These are phyloP conservation scores for Debaryomyces subglobosus DNA, from an alignment of 1,139 yeast genomes.

Conservation along the genomic window DNA sequence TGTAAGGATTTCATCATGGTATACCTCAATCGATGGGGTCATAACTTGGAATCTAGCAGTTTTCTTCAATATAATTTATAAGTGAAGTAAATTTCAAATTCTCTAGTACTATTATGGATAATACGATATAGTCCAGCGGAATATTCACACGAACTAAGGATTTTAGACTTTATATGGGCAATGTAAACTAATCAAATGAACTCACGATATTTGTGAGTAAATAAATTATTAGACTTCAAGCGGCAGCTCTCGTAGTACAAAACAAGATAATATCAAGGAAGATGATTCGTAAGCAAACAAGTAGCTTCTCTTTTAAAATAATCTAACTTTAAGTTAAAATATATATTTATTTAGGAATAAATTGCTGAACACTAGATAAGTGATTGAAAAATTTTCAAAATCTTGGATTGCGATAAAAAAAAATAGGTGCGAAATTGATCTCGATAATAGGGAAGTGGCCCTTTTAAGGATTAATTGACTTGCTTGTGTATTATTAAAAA, in stretches of 20 bases:
- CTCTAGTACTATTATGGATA: not conserved
- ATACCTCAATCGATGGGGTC: constrained; percentile 30
- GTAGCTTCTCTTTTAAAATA: not conserved
- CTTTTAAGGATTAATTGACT: not conserved
- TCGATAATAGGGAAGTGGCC: not conserved
- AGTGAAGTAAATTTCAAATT: not conserved
- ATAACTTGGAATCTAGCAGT: constrained; percentile 20
- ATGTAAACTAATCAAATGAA: constrained; percentile 15
- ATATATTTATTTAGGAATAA: not conserved
- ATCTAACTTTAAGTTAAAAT: constrained; percentile 2
- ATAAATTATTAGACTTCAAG: constrained; percentile 38
- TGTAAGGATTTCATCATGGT: constrained; percentile 18
- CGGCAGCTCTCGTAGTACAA: constrained; percentile 52
- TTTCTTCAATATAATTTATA: not conserved
- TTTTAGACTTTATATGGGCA: constrained; percentile 12
- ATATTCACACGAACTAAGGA: constrained; percentile 6
- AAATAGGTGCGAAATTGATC: constrained; percentile 2
- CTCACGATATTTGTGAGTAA: constrained; percentile 40
- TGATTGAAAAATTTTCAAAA: constrained; percentile 3
- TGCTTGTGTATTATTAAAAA: not conserved
- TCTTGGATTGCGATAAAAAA: constrained; percentile 1
- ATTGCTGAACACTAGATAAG: not conserved
- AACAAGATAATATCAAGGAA: constrained; percentile 4
- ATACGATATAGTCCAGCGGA: not conserved
- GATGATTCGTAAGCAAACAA: constrained; percentile 1